Evolutionary conservation across 176 grass and related monocot species (phyloP).

Genomic region (Avena atlantica): DNA sequence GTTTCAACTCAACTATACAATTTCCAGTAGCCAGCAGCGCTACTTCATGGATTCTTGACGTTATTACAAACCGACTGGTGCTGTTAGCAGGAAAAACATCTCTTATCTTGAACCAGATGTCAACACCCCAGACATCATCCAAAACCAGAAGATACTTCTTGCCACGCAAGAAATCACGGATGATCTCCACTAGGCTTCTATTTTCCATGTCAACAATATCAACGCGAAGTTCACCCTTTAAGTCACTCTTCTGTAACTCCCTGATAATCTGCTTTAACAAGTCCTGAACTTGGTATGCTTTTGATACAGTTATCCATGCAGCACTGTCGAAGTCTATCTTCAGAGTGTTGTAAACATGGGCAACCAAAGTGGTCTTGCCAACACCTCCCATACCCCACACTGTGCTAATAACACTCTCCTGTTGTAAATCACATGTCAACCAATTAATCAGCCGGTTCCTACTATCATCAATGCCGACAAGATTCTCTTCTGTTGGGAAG

Average conservation of each 20-base stretch:
- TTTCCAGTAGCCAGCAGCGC: constrained; percentile 13
- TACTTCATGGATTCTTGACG: constrained; percentile 22
- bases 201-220: constrained; percentile 16
- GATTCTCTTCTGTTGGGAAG: constrained; percentile 15
- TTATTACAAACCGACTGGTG: constrained; percentile 9
- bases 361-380: constrained; percentile 22
- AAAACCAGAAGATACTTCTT: constrained; percentile 16
- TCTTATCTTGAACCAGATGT: constrained; percentile 25
- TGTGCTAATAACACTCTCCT: constrained; percentile 21
- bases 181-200: constrained; percentile 20
- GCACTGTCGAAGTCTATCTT: constrained; percentile 19
- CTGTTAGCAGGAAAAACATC: constrained; percentile 20
- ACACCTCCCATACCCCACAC: constrained; percentile 11
- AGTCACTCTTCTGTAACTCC: constrained; percentile 22
- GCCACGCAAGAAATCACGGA: constrained; percentile 6
- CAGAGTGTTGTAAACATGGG: constrained; percentile 12
- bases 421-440: constrained; percentile 19
- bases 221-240: constrained; percentile 10
- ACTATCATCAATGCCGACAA: constrained; percentile 10
- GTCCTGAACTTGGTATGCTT: constrained; percentile 16
- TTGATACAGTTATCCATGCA: constrained; percentile 21
- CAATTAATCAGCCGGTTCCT: background rate
- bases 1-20: constrained; percentile 13
- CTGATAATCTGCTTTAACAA: constrained; percentile 24
- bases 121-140: constrained; percentile 23